Evolutionary conservation across 495 filamentous ascomycete species (phyloP).

Genomic region (Trichocladium uniseriatum): DNA sequence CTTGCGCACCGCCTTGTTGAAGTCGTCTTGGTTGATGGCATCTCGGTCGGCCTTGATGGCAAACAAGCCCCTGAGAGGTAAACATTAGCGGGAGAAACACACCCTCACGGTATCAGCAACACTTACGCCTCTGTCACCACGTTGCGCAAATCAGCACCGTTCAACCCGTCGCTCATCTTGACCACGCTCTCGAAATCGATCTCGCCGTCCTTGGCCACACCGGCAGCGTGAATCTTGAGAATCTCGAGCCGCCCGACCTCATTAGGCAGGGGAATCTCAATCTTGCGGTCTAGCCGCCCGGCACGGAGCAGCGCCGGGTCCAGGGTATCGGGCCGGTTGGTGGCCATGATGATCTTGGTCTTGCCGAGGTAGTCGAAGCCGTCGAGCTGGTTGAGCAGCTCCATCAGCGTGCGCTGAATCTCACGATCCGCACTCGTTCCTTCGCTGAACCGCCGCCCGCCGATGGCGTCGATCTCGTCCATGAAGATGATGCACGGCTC

Average conservation of each 20-base stretch:
- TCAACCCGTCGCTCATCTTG: conserved; percentile 98
- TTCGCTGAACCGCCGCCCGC: conserved; percentile 94
- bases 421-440: conserved; percentile 97
- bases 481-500: conserved; percentile 99
- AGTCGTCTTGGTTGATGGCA: conserved; percentile 93
- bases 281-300: conserved; percentile 91
- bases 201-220: conserved; percentile 83
- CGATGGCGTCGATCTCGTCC: conserved; percentile 99
- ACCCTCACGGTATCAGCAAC: not conserved
- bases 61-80: conserved; percentile 63
- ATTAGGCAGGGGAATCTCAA: conserved; percentile 98
- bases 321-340: conserved; percentile 94
- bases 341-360: conserved; percentile 99
- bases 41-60: conserved; percentile 97
- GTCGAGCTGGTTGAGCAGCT: conserved; percentile 96
- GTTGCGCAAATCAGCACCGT: conserved; percentile 95
- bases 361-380: conserved; percentile 99
- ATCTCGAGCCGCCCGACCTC: conserved; percentile 97
- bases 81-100: conserved; percentile 14
- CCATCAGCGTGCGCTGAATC: conserved; percentile 98
- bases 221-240: conserved; percentile 90
- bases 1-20: conserved; percentile 97
- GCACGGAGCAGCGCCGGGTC: conserved; percentile 92
- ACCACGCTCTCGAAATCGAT: conserved; percentile 99
- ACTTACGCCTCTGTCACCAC: conserved; percentile 97